A percentile compares a stretch with the other conserved stretches of the same genome.
These are phyloP conservation scores for Claviceps sp. DNA, from an alignment of 2,329 filamentous ascomycete genomes.

Conservation along the genomic window DNA sequence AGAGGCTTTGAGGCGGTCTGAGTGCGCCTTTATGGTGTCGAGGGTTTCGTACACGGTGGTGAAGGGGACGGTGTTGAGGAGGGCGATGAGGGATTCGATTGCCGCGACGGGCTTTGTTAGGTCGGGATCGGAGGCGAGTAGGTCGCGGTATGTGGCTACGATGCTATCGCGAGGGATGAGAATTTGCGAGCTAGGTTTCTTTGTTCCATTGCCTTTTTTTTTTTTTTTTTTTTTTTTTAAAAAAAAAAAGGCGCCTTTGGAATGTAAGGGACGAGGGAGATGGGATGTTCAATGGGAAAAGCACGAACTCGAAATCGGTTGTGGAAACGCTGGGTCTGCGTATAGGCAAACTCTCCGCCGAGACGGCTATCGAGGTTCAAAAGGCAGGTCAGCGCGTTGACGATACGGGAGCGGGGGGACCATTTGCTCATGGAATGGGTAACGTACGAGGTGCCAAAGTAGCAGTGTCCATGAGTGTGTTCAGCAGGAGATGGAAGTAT, in stretches of 20 bases:
- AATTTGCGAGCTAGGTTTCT: not conserved
- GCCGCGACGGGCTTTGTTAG: slow-evolving; percentile 93
- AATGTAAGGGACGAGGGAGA: not conserved
- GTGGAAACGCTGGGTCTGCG: slow-evolving; percentile 7
- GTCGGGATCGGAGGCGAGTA: slow-evolving; percentile 56
- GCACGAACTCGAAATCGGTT: slow-evolving; percentile 10
- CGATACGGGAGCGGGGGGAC: not conserved
- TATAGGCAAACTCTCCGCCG: slow-evolving; percentile 2
- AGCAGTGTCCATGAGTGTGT: not conserved
- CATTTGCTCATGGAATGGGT: not conserved
- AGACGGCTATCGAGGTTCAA: not conserved
- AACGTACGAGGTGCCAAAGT: not conserved
- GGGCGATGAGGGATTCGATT: slow-evolving; percentile 79
- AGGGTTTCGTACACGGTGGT: slow-evolving; percentile 91
- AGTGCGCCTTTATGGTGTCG: slow-evolving; percentile 67
- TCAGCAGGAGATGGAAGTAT: not conserved
- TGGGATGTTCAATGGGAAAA: not conserved
- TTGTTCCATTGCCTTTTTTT: not conserved
- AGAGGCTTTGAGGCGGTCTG: slow-evolving; percentile 59
- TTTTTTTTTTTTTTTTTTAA: not conserved
- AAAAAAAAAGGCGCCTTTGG: not conserved
- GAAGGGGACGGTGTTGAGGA: slow-evolving; percentile 65
- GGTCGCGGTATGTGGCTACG: slow-evolving; percentile 39
- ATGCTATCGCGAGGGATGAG: slow-evolving; percentile 26
- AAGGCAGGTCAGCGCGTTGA: not conserved